These are phyloP conservation scores for Endoconidiophora laricicola DNA, from an alignment of 2,329 filamentous ascomycete species.

Conservation along the genomic window DNA sequence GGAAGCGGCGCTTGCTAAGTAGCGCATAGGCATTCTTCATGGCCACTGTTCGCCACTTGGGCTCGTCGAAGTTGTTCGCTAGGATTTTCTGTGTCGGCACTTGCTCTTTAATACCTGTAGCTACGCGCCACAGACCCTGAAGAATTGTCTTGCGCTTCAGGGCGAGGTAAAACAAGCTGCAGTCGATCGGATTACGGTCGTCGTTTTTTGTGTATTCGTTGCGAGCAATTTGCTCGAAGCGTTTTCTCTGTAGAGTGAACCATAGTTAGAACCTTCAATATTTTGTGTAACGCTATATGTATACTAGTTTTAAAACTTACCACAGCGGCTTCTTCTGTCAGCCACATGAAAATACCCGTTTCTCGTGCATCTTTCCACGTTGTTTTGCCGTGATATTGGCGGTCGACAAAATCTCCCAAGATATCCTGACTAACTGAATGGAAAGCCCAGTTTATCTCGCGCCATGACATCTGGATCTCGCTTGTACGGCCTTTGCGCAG, in stretches of 20 bases:
- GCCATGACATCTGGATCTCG: constrained; percentile 52
- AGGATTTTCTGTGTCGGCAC: constrained; percentile 60
- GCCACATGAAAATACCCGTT: constrained; percentile 89
- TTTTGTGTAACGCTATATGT: background rate
- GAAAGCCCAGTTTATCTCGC: constrained; percentile 75
- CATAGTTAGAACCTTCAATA: background rate
- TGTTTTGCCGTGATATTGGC: constrained; percentile 64
- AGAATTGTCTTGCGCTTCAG: constrained; percentile 81
- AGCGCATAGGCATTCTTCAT: constrained; percentile 94
- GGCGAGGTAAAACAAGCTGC: constrained; percentile 80
- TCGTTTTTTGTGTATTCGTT: constrained; percentile 87
- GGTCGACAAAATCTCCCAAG: constrained; percentile 62
- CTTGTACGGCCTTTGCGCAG: constrained; percentile 49
- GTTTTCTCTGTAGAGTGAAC: constrained; percentile 16
- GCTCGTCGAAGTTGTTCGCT: constrained; percentile 77
- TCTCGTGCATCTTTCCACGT: constrained; percentile 74
- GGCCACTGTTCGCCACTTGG: constrained; percentile 74
- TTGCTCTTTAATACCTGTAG: constrained; percentile 77
- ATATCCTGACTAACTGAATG: constrained; percentile 82
- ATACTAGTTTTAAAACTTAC: constrained; percentile 31
- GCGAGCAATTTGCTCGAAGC: constrained; percentile 72
- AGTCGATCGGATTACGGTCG: constrained; percentile 77
- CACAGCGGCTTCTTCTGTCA: constrained; percentile 59
- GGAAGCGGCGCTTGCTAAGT: constrained; percentile 76
- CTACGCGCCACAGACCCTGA: constrained; percentile 88